phyloP scores from a whole-genome alignment of 441 rosid species.

The Dalechampia spathulata region DNA sequence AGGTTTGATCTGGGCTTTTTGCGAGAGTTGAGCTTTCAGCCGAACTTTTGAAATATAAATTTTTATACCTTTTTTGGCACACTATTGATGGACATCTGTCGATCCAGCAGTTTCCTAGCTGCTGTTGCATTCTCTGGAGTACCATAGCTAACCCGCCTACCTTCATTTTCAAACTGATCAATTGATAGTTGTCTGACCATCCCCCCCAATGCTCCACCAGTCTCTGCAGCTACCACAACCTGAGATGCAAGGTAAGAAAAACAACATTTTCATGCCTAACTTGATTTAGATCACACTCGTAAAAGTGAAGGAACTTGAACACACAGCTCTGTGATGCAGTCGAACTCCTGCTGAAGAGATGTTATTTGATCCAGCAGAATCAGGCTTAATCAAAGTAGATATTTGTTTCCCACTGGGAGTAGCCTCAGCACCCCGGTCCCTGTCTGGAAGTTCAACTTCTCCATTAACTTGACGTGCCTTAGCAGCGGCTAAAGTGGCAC shows the following conservation, averaged over 20 bases:
- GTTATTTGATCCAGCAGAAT: slow-evolving; percentile 52
- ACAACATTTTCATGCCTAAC: slow-evolving; percentile 13
- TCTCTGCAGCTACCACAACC: slow-evolving; percentile 98
- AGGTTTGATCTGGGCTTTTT: too few species aligned
- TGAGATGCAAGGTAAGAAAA: slow-evolving; percentile 16
- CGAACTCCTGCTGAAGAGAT: slow-evolving; percentile 77
- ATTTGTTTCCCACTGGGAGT: slow-evolving; percentile 87
- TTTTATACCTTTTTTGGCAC: slow-evolving; percentile 80
- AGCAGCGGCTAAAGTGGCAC: slow-evolving; percentile 93
- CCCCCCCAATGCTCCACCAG: slow-evolving; percentile 97
- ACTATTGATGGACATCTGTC: slow-evolving; percentile 92
- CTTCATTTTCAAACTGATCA: slow-evolving; percentile 97
- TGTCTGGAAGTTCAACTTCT: slow-evolving; percentile 79
- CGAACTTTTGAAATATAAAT: too few species aligned
- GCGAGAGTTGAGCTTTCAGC: too few species aligned
- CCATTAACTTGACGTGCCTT: slow-evolving; percentile 96
- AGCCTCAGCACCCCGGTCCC: slow-evolving; percentile 90
- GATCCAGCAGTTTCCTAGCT: slow-evolving; percentile 89
- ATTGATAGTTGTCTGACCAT: slow-evolving; percentile 94
- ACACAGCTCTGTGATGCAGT: slow-evolving; percentile 93
- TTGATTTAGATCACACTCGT: slow-evolving; percentile 5
- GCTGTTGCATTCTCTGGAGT: slow-evolving; percentile 93
- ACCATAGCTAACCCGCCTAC: slow-evolving; percentile 93
- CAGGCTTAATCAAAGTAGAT: slow-evolving; percentile 63
- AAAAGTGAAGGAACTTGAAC: slow-evolving; percentile 18